phyloP scores from a whole-genome alignment of 176 grass and related monocot genomes.

The Luzula sylvatica region DNA sequence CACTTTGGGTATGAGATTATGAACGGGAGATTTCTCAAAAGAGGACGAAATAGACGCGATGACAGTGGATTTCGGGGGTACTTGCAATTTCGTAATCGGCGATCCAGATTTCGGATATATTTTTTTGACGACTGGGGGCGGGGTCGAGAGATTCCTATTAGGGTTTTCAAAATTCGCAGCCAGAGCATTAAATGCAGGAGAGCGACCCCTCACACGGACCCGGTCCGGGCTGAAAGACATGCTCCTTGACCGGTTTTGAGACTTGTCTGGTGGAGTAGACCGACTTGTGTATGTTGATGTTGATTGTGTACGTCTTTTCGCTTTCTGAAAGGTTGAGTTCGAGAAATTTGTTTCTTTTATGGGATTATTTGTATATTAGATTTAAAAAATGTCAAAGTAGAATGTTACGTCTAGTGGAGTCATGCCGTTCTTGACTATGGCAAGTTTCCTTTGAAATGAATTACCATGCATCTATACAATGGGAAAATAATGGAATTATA shows the following conservation, averaged over 20 bases:
- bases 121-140: constrained; percentile 74
- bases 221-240: constrained; percentile 98
- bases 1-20: constrained; percentile 87
- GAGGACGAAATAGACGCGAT: constrained; percentile 62
- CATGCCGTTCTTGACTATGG: constrained; percentile 78
- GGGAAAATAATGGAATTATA: constrained; percentile 16
- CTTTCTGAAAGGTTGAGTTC: constrained; percentile 35
- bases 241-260: constrained; percentile 72
- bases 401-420: constrained; percentile 69
- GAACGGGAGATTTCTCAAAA: constrained; percentile 63
- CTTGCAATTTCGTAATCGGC: constrained; percentile 38
- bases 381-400: neutral
- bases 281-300: constrained; percentile 70
- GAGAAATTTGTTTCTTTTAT: too few species aligned
- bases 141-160: constrained; percentile 91
- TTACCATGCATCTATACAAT: constrained; percentile 95
- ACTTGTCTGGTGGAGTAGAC: constrained; percentile 76
- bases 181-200: constrained; percentile 90
- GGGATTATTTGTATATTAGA: too few species aligned
- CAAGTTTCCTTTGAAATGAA: constrained; percentile 86
- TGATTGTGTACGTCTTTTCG: constrained; percentile 60
- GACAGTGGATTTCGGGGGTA: constrained; percentile 37
- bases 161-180: constrained; percentile 93
- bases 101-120: constrained; percentile 35
- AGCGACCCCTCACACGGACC: constrained; percentile 85